Conservation (phyloP, 1,284 basidiomycete species). For the Xanthoconium separans region DNA sequence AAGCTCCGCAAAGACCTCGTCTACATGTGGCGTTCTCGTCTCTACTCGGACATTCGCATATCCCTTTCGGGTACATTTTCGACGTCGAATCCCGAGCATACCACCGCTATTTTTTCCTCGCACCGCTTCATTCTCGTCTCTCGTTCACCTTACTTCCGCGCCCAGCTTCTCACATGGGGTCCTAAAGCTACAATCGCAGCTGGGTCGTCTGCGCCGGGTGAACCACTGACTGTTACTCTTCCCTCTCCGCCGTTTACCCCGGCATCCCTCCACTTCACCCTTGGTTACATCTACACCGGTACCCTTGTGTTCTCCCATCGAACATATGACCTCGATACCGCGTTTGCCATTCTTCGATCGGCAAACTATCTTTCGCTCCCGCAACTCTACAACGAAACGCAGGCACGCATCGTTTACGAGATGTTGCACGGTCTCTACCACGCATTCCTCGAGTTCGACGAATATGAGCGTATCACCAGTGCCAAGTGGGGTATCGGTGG, state of each 20-base stretch:
- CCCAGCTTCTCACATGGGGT: slow-evolving; percentile 65
- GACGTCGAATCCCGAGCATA: slow-evolving; percentile 59
- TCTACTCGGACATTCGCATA: slow-evolving; percentile 89
- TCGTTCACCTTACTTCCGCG: slow-evolving; percentile 85
- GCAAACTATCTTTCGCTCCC: slow-evolving; percentile 80
- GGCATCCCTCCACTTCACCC: slow-evolving; percentile 90
- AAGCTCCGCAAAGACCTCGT: slow-evolving; percentile 89
- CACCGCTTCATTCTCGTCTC: slow-evolving; percentile 93
- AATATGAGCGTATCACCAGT: slow-evolving; percentile 68
- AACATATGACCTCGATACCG: slow-evolving; percentile 89
- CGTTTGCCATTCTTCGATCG: slow-evolving; percentile 85
- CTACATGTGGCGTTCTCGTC: slow-evolving; percentile 92
- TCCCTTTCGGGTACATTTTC: slow-evolving; percentile 67
- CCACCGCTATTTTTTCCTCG: slow-evolving; percentile 83
- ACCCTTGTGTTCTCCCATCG: slow-evolving; percentile 92
- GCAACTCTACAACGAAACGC: slow-evolving; percentile 76
- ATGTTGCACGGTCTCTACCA: slow-evolving; percentile 89
- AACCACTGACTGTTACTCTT: slow-evolving; percentile 63
- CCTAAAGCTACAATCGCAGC: slow-evolving; percentile 30
- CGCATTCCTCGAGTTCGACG: slow-evolving; percentile 73
- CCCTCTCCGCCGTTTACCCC: slow-evolving; percentile 95
- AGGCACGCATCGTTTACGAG: slow-evolving; percentile 79
- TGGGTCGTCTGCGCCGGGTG: slow-evolving; percentile 29
- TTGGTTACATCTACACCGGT: slow-evolving; percentile 93
- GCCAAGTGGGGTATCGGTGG: slow-evolving; percentile 77